Evolutionary conservation across 2,329 filamentous ascomycete genomes (phyloP).

Genomic region (Colletotrichum sp.): DNA sequence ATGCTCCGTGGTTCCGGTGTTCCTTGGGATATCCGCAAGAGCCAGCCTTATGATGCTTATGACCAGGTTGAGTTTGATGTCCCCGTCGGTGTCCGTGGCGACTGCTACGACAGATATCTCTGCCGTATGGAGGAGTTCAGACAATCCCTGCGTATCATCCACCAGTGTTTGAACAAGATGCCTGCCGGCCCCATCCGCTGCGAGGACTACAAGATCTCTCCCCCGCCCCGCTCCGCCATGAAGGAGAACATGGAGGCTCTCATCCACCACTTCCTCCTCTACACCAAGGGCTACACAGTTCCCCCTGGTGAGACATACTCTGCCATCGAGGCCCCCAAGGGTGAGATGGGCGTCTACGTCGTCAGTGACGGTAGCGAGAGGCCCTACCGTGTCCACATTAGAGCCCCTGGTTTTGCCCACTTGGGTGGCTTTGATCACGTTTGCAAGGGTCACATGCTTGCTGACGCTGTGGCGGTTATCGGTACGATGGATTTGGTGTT

Average conservation of each 20-base stretch:
- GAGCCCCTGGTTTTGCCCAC: conserved; percentile 96
- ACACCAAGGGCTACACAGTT: conserved; percentile 97
- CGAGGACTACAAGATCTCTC: conserved; percentile 98
- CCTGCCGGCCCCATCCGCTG: conserved; percentile 91
- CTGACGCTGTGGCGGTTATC: conserved; percentile 96
- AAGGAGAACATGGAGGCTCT: conserved; percentile 99
- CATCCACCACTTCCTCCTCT: conserved; percentile 98
- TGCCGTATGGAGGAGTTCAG: conserved; percentile 99
- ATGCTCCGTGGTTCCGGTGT: conserved; percentile 98
- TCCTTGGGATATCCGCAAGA: conserved; percentile 96
- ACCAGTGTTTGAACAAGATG: conserved; percentile 99
- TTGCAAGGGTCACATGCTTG: conserved; percentile 88
- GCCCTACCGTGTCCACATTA: conserved; percentile 96
- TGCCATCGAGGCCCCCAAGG: conserved; percentile 98
- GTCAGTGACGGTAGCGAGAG: conserved; percentile 96
- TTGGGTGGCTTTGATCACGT: conserved; percentile 94
- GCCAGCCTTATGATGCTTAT: conserved; percentile 96
- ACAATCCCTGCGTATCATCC: conserved; percentile 96
- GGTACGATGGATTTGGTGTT: conserved; percentile 90
- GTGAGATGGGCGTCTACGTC: conserved; percentile 97
- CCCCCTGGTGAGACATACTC: conserved; percentile 98
- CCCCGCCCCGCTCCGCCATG: conserved; percentile 96
- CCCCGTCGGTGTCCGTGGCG: conserved; percentile 93
- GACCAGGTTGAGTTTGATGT: conserved; percentile 98
- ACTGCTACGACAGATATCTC: conserved; percentile 99